These are phyloP conservation scores for Pichia phayaonensis DNA, from an alignment of 805 yeast species.

Conservation along the genomic window DNA sequence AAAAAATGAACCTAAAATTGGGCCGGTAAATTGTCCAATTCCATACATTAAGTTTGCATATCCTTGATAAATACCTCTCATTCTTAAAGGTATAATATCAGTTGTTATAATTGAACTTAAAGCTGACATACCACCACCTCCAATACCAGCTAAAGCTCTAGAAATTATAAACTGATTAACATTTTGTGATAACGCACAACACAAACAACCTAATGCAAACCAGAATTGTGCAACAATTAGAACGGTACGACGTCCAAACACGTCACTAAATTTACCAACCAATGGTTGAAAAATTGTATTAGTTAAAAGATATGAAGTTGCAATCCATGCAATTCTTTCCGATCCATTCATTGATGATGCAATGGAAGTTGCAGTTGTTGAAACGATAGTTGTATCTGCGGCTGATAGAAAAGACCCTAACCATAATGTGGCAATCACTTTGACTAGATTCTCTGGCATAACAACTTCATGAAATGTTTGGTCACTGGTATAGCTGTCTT, in stretches of 20 bases:
- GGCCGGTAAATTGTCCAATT: constrained; percentile 36
- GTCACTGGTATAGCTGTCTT: constrained; percentile 8
- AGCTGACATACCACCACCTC: constrained; percentile 49
- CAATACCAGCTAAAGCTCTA: constrained; percentile 52
- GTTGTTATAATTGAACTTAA: constrained; percentile 45
- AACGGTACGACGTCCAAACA: constrained; percentile 46
- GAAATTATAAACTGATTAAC: constrained; percentile 40
- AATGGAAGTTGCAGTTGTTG: constrained; percentile 50
- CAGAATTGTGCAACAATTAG: constrained; percentile 37
- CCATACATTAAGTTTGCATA: constrained; percentile 34
- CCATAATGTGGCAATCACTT: constrained; percentile 32
- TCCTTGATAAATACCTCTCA: constrained; percentile 49
- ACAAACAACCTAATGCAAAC: constrained; percentile 37
- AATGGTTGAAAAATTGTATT: constrained; percentile 70
- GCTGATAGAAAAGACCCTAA: constrained; percentile 44
- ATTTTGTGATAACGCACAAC: constrained; percentile 34
- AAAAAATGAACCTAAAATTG: constrained; percentile 36
- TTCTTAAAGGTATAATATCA: constrained; percentile 46
- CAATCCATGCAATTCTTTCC: constrained; percentile 56
- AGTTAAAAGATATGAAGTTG: constrained; percentile 61
- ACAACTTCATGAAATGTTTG: constrained; percentile 14
- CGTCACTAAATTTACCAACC: constrained; percentile 63
- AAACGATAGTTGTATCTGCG: constrained; percentile 52
- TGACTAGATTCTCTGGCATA: constrained; percentile 16
- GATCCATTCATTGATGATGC: constrained; percentile 52